A percentile compares a stretch with the other conserved stretches of the same genome.
phyloP scores from a whole-genome alignment of 306 rosid genomes.

The Pueraria montana region DNA sequence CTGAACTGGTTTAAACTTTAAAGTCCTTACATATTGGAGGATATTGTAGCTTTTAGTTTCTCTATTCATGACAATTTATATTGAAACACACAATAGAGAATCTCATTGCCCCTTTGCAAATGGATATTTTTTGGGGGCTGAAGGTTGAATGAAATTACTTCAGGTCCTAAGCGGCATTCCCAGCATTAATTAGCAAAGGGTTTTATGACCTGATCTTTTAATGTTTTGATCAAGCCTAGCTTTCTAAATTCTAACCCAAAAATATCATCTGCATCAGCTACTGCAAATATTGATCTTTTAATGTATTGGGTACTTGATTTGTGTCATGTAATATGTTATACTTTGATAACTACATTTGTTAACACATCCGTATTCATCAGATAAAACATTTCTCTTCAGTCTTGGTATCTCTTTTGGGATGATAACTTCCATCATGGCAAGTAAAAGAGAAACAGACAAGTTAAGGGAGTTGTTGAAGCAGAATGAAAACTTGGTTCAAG shows the following conservation, averaged over 20 bases:
- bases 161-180: background rate
- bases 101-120: background rate
- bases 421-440: constrained; percentile 59
- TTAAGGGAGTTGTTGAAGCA: constrained; percentile 73
- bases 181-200: constrained; percentile 7
- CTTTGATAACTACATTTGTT: constrained; percentile 41
- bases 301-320: constrained; percentile 24
- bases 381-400: constrained; percentile 66
- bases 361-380: constrained; percentile 54
- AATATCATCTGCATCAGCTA: constrained; percentile 5
- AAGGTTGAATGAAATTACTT: constrained; percentile 8
- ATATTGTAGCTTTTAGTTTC: constrained; percentile 33
- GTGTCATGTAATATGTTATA: constrained; percentile 23
- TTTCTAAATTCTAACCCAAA: constrained; percentile 30
- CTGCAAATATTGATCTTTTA: constrained; percentile 31
- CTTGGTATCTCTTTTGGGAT: constrained; percentile 86
- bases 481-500: constrained; percentile 82
- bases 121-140: constrained; percentile 20
- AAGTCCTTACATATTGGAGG: background rate
- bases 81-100: constrained; percentile 6
- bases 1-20: constrained; percentile 8
- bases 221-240: background rate
- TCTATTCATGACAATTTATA: background rate
- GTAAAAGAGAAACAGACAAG: constrained; percentile 66
- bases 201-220: background rate